Percentiles rank a stretch among this genome's conserved stretches.
Conservation (phyloP, 2,329 filamentous ascomycete genomes). For the Aspergillus felis region DNA sequence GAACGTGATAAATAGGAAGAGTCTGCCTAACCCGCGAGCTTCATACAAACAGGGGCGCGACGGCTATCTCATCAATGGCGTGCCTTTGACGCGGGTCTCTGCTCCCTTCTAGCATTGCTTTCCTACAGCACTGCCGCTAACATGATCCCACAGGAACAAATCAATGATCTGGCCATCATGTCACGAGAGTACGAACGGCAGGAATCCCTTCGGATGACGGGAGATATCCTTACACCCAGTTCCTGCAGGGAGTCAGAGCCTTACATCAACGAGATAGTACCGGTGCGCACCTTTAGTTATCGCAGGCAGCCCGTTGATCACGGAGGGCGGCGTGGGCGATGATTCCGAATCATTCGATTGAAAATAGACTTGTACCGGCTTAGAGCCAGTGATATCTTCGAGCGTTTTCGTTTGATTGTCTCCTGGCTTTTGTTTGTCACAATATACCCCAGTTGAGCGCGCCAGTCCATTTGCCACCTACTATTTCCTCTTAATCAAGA, state of each 20-base stretch:
- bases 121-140: slow-evolving; percentile 5
- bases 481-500: background rate
- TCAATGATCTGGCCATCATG: slow-evolving; percentile 46
- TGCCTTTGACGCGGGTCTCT: slow-evolving; percentile 44
- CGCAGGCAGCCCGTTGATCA: slow-evolving; percentile 26
- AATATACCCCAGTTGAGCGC: background rate
- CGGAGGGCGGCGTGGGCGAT: slow-evolving; percentile 26
- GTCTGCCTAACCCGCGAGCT: slow-evolving; percentile 21
- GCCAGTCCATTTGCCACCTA: background rate
- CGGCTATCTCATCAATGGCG: slow-evolving; percentile 46
- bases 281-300: slow-evolving; percentile 27
- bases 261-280: slow-evolving; percentile 44
- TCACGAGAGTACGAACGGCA: slow-evolving; percentile 47
- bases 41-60: slow-evolving; percentile 40
- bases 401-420: background rate
- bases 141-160: slow-evolving; percentile 40
- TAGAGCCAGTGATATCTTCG: slow-evolving; percentile 1
- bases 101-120: background rate
- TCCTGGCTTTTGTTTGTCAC: background rate
- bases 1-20: slow-evolving; percentile 1
- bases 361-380: slow-evolving; percentile 1
- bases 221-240: slow-evolving; percentile 18
- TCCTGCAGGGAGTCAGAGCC: slow-evolving; percentile 27
- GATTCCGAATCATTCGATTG: background rate
- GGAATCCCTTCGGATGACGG: slow-evolving; percentile 43